These are phyloP conservation scores for Zychaea mexicana DNA, from an alignment of 371 early-diverging fungal genomes.

Conservation along the genomic window DNA sequence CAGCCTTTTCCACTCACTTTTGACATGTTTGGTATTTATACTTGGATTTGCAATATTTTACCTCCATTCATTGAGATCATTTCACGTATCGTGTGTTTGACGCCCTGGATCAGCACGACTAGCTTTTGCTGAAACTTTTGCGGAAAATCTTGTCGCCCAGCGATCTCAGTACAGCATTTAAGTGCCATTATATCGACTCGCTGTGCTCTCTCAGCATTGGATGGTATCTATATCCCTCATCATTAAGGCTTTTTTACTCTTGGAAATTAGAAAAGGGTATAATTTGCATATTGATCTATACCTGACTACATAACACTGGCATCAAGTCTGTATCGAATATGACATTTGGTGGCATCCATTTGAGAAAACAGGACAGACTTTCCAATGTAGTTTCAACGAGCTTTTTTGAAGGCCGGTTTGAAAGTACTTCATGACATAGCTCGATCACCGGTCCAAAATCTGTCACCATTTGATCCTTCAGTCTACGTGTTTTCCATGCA, in stretches of 20 bases:
- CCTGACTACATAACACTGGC: neutral
- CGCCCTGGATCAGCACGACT: neutral
- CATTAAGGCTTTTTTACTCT: neutral
- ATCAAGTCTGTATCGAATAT: slow-evolving; percentile 91
- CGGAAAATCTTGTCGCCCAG: slow-evolving; percentile 1
- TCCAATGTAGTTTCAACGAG: slow-evolving; percentile 47
- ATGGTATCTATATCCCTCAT: neutral
- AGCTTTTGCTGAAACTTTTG: neutral
- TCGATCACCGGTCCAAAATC: slow-evolving; percentile 61
- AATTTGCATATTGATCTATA: neutral
- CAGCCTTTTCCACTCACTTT: neutral
- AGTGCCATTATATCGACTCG: neutral
- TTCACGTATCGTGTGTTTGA: neutral
- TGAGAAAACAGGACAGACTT: slow-evolving; percentile 64
- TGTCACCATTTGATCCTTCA: slow-evolving; percentile 86
- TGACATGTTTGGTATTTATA: neutral
- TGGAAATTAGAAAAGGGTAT: neutral
- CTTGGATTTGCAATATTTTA: too few species aligned
- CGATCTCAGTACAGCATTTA: neutral
- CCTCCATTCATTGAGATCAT: neutral
- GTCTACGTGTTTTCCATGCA: slow-evolving; percentile 77
- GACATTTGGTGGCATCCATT: slow-evolving; percentile 95
- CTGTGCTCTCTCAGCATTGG: neutral
- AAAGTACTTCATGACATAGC: slow-evolving; percentile 67
- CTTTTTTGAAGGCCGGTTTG: slow-evolving; percentile 82